Percentiles rank a stretch among this genome's conserved stretches.
These are phyloP conservation scores for Claviceps lovelessii DNA, from an alignment of 2,329 filamentous ascomycete species.

Conservation along the genomic window DNA sequence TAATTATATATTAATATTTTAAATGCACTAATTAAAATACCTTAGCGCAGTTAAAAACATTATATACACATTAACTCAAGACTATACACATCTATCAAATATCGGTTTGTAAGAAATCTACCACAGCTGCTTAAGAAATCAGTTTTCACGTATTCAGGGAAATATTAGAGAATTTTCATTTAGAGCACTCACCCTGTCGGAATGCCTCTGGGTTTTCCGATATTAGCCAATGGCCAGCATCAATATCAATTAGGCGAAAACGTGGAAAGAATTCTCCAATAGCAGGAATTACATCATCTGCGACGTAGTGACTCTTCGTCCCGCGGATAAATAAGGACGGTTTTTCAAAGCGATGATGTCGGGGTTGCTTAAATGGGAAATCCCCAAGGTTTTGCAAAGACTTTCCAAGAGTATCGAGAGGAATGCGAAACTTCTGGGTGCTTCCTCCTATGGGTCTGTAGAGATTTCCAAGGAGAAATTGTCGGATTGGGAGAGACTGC, in stretches of 20 bases:
- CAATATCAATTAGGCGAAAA: constrained; percentile 59
- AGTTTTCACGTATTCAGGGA: neutral
- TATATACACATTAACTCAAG: too few species aligned
- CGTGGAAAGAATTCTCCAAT: constrained; percentile 71
- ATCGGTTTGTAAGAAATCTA: constrained; percentile 1
- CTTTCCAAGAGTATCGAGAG: constrained; percentile 53
- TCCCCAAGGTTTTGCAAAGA: constrained; percentile 66
- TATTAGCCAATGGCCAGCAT: constrained; percentile 77
- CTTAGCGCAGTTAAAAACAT: too few species aligned
- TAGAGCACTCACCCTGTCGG: constrained; percentile 40
- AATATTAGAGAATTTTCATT: too few species aligned
- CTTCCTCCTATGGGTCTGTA: constrained; percentile 37
- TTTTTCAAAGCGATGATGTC: constrained; percentile 54
- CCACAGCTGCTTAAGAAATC: constrained; percentile 2
- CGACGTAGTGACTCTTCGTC: constrained; percentile 62
- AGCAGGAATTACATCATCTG: constrained; percentile 65
- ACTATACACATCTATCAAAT: neutral
- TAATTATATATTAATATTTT: too few species aligned
- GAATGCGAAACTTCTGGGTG: constrained; percentile 62
- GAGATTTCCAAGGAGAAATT: constrained; percentile 85
- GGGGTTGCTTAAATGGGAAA: constrained; percentile 71
- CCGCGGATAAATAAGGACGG: constrained; percentile 71
- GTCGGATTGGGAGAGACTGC: constrained; percentile 57
- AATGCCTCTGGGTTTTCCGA: constrained; percentile 78
- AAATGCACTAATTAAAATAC: too few species aligned